A percentile compares a stretch with the other conserved stretches of the same genome.
phyloP scores from a whole-genome alignment of 2,329 filamentous ascomycete genomes.

The Xylaria sp. region DNA sequence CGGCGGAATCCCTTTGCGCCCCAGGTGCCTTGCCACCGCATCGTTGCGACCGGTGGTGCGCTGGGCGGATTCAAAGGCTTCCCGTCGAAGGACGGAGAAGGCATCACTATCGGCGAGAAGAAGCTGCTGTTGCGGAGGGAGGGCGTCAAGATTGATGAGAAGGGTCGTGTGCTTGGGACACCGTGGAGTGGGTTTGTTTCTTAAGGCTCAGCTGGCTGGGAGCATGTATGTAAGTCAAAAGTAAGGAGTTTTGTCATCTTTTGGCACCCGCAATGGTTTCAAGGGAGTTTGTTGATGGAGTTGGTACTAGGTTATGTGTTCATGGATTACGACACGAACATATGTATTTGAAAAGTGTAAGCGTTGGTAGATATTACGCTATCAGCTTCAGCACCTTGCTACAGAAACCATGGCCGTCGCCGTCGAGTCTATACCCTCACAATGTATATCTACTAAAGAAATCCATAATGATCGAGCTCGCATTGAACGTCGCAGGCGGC shows the following conservation, averaged over 20 bases:
- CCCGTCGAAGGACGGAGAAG: slow-evolving; percentile 65
- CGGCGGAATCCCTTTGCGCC: slow-evolving; percentile 83
- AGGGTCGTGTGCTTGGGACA: slow-evolving; percentile 64
- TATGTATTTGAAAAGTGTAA: too few relatives aligned
- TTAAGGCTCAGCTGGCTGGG: background rate
- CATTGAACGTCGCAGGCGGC: slow-evolving; percentile 35
- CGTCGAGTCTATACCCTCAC: background rate
- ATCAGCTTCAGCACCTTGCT: too few relatives aligned
- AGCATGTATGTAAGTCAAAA: background rate
- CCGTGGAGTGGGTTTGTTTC: slow-evolving; percentile 52
- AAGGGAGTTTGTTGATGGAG: background rate
- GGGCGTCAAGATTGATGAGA: slow-evolving; percentile 67
- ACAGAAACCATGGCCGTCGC: too few relatives aligned
- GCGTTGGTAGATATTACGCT: too few relatives aligned
- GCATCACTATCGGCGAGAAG: slow-evolving; percentile 69
- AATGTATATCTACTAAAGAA: slow-evolving; percentile 32
- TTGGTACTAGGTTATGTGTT: background rate
- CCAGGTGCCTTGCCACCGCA: slow-evolving; percentile 74
- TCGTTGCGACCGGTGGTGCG: slow-evolving; percentile 74
- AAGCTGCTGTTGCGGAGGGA: slow-evolving; percentile 64
- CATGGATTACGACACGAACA: background rate
- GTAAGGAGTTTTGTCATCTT: background rate
- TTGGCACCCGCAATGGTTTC: background rate
- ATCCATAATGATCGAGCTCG: slow-evolving; percentile 36
- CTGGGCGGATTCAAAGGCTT: slow-evolving; percentile 75